A percentile compares a stretch with the other conserved stretches of the same genome.
Conservation (phyloP, 1,284 basidiomycete genomes). For the Naganishia albida region DNA sequence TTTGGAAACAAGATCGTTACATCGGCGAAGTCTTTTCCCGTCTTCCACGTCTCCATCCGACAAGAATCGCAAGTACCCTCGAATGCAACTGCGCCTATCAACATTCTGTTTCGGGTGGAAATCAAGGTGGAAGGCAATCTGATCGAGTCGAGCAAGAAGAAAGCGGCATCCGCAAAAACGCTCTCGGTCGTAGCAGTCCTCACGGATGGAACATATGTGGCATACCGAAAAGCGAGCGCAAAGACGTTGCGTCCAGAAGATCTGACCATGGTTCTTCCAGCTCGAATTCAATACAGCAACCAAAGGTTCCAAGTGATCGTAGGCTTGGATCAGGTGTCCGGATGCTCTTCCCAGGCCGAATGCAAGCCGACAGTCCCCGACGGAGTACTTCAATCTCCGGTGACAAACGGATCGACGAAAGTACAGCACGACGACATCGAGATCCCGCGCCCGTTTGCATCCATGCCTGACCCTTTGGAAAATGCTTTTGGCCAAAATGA, state of each 20-base stretch:
- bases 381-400: conserved; percentile 3
- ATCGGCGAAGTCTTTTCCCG: conserved; percentile 35
- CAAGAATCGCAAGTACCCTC: conserved; percentile 12
- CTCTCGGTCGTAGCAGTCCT: conserved; percentile 30
- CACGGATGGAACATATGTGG: conserved; percentile 28
- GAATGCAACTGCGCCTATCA: background rate
- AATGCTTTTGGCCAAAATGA: background rate
- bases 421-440: conserved; percentile 4
- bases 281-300: conserved; percentile 26
- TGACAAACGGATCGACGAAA: conserved; percentile 1
- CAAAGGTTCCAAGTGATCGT: conserved; percentile 34
- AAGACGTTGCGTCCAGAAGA: conserved; percentile 16
- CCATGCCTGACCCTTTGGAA: background rate
- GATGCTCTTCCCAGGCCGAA: conserved; percentile 38
- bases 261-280: conserved; percentile 10
- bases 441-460: background rate
- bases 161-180: conserved; percentile 11
- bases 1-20: conserved; percentile 38
- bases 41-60: conserved; percentile 36
- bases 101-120: conserved; percentile 18
- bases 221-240: conserved; percentile 14
- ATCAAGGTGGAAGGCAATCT: conserved; percentile 15
- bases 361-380: conserved; percentile 34
- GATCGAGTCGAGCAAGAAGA: conserved; percentile 33
- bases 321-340: conserved; percentile 44